Evolutionary conservation across 176 grass and related monocot species (phyloP).

Genomic region (Poa pratensis): DNA sequence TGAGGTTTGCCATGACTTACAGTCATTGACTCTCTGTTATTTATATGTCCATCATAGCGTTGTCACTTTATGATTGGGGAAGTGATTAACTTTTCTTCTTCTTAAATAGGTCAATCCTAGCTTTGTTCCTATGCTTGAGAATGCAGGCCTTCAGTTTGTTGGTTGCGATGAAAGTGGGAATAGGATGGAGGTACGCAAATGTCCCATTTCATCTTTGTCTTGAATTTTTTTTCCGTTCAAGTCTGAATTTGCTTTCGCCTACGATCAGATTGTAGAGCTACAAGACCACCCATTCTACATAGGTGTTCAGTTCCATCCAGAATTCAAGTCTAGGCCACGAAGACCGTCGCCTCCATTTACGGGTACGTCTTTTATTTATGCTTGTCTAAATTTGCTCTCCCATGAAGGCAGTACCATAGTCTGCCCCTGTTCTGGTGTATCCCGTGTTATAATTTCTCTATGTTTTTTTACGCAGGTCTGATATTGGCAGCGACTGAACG

Average conservation of each 20-base stretch:
- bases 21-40: slow-evolving; percentile 22
- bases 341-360: slow-evolving; percentile 88
- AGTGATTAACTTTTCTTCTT: slow-evolving; percentile 27
- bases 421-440: not conserved
- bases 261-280: slow-evolving; percentile 82
- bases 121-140: slow-evolving; percentile 78
- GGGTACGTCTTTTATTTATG: slow-evolving; percentile 44
- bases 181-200: slow-evolving; percentile 84
- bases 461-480: slow-evolving; percentile 58
- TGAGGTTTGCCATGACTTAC: slow-evolving; percentile 58
- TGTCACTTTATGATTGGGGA: slow-evolving; percentile 19
- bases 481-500: slow-evolving; percentile 84
- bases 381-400: not conserved
- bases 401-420: not conserved
- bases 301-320: slow-evolving; percentile 94
- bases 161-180: slow-evolving; percentile 91
- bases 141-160: slow-evolving; percentile 78
- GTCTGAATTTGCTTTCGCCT: slow-evolving; percentile 19
- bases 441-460: not conserved
- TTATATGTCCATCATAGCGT: not conserved
- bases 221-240: slow-evolving; percentile 22
- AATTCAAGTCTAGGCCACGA: slow-evolving; percentile 93
- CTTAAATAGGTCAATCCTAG: slow-evolving; percentile 77
- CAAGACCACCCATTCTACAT: slow-evolving; percentile 79
- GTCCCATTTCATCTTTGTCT: slow-evolving; percentile 10